Evolutionary conservation across 768 basidiomycete genomes (phyloP), one percentile per base, ranked within the genome.

Genomic region (Auriscalpium vulgare): DNA sequence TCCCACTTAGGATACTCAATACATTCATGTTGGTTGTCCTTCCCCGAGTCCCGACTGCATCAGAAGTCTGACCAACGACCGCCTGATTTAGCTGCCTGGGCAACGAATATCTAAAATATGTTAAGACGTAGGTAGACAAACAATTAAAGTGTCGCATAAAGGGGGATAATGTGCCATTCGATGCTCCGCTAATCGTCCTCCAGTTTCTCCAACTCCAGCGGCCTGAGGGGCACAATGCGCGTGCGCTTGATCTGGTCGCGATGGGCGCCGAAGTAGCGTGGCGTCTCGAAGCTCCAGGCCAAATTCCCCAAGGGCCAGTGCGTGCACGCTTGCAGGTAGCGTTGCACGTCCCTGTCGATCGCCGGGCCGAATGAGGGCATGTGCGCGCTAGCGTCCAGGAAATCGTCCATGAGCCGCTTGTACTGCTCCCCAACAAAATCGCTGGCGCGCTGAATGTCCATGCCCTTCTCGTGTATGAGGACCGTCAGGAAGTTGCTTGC

Each of bases 401-500:
- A 87, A 29, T 69, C 67, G 37, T 78, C 65, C 71, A 85, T 78
- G 29, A 84, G 71, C 49, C 71, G 63, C 54, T 73, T 66, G 67
- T 75, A 85, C 60, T 79, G 71, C 16, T 63, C 64, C 11, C 84
- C 83, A 58, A 82, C 75, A 59, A 76, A 74, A 65, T 88, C 79
- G 37, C 77, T 74, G 0, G 85, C 81, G 29, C 76, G 74, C 67
- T 87, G 85, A 49, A 87, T 71, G 53, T 74, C 72, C 50, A 84
- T 67, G 19, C 69, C 62, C 53, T 75, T 75, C 59, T 79, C 76
- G 56, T 78, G 67, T 81, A 86, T 85, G 57, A 85, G 75, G 37
- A 87, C 82, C 8, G 82, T 83, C 50, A 89, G 72, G 61, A 87
- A 75, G 65, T 87, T 88, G 65, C 85, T 86, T 55, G 80, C 81